Percentiles rank a stretch among this genome's conserved stretches.
phyloP scores from a whole-genome alignment of 2,329 filamentous ascomycete genomes.

The Annulohypoxylon truncatum region DNA sequence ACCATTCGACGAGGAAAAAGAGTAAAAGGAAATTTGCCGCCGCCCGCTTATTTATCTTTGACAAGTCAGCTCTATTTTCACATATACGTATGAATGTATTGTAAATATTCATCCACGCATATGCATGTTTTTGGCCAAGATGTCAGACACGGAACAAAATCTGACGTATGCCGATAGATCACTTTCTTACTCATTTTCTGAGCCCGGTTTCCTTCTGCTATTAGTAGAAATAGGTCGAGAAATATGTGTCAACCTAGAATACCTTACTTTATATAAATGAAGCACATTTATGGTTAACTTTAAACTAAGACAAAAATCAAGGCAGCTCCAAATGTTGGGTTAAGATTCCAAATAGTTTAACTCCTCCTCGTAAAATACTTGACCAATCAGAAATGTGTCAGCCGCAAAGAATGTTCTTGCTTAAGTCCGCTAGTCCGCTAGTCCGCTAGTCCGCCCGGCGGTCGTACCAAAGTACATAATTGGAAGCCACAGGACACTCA shows the following conservation, averaged over 20 bases:
- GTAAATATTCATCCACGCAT: not conserved
- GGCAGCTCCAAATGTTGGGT: not conserved
- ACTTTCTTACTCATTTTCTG: slow-evolving; percentile 8
- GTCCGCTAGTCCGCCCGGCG: not conserved
- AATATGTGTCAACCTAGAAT: not conserved
- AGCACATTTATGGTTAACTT: not conserved
- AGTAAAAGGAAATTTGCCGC: not conserved
- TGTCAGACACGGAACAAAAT: slow-evolving; percentile 1
- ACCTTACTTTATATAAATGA: not conserved
- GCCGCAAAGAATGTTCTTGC: slow-evolving; percentile 3
- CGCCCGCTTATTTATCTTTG: slow-evolving; percentile 4
- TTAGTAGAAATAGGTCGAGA: slow-evolving; percentile 1
- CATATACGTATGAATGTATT: not conserved
- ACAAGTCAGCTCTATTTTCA: slow-evolving; percentile 1
- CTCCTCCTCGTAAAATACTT: slow-evolving; percentile 4
- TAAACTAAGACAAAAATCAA: not conserved
- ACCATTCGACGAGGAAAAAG: not conserved
- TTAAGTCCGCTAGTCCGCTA: not conserved
- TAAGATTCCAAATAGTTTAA: not conserved
- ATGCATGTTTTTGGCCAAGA: not conserved
- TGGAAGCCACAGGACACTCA: not conserved
- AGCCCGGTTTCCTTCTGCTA: not conserved
- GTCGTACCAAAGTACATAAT: not conserved
- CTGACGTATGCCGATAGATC: slow-evolving; percentile 24
- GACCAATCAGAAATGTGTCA: slow-evolving; percentile 20